Conservation (phyloP, 306 rosid species). For the Castanopsis chinensis region DNA sequence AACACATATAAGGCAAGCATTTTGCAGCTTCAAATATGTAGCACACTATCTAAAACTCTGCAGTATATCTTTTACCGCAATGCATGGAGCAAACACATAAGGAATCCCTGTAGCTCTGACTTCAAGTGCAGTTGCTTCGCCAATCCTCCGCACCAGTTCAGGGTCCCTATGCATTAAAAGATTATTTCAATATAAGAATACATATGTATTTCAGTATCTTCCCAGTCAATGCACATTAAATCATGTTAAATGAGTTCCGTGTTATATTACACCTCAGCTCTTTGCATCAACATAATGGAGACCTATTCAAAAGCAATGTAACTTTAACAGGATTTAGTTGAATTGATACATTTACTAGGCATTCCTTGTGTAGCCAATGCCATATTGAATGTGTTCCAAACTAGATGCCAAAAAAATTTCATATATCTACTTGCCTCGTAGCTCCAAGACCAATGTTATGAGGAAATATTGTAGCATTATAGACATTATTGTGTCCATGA, state of each 20-base stretch:
- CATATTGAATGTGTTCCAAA: background rate
- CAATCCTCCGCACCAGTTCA: conserved; percentile 59
- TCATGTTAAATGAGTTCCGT: no score
- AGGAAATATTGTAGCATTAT: conserved; percentile 91
- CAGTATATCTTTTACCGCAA: conserved; percentile 59
- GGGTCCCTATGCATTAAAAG: conserved; percentile 56
- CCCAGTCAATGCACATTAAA: background rate
- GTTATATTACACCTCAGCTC: background rate
- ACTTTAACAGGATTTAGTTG: background rate
- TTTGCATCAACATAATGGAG: background rate
- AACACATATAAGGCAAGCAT: background rate
- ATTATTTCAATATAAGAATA: conserved; percentile 26
- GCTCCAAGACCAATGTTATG: conserved; percentile 96
- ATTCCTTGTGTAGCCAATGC: background rate
- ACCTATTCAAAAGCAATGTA: background rate
- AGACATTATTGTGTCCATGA: conserved; percentile 96
- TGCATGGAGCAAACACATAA: conserved; percentile 91
- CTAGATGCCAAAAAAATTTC: background rate
- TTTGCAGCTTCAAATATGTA: conserved; percentile 11
- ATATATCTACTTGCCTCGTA: conserved; percentile 69
- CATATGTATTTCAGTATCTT: conserved; percentile 4
- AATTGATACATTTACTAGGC: background rate
- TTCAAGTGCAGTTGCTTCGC: conserved; percentile 95
- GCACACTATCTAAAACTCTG: background rate
- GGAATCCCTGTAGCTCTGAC: conserved; percentile 94